These are phyloP conservation scores for Astrothelium macrocarpum DNA, from an alignment of 495 filamentous ascomycete genomes.

Conservation along the genomic window DNA sequence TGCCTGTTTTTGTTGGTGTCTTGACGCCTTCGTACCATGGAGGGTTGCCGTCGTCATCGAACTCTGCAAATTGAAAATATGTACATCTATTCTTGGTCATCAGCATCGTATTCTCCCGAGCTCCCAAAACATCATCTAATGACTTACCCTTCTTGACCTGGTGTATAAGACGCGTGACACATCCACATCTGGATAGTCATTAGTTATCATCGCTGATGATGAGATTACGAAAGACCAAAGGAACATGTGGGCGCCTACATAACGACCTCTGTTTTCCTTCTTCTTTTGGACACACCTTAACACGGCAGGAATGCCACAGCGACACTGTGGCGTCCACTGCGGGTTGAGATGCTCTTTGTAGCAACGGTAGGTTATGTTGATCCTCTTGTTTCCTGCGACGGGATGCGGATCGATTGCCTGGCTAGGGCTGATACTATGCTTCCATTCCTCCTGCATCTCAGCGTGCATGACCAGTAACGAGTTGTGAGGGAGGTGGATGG, in stretches of 20 bases:
- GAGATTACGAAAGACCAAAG: not conserved
- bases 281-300: conserved; percentile 71
- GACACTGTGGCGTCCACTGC: conserved; percentile 52
- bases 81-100: conserved; percentile 49
- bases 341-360: conserved; percentile 72
- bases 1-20: not conserved
- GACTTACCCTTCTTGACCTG: conserved; percentile 53
- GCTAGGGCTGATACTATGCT: conserved; percentile 63
- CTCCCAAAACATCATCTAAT: not conserved
- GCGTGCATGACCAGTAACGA: conserved; percentile 90
- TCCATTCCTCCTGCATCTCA: conserved; percentile 78
- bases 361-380: conserved; percentile 90
- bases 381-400: conserved; percentile 62
- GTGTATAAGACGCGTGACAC: conserved; percentile 70
- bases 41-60: conserved; percentile 78
- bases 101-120: not conserved
- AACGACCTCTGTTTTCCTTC: conserved; percentile 62
- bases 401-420: conserved; percentile 73
- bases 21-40: conserved; percentile 42
- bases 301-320: conserved; percentile 60
- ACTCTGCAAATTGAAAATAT: conserved; percentile 84
- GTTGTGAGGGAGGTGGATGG: conserved; percentile 89
- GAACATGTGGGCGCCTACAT: conserved; percentile 32
- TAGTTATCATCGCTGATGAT: not conserved
- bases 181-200: conserved; percentile 58